These are phyloP conservation scores for Saccharomyces hybrid DNA, from an alignment of 1,139 yeast species.

Conservation along the genomic window DNA sequence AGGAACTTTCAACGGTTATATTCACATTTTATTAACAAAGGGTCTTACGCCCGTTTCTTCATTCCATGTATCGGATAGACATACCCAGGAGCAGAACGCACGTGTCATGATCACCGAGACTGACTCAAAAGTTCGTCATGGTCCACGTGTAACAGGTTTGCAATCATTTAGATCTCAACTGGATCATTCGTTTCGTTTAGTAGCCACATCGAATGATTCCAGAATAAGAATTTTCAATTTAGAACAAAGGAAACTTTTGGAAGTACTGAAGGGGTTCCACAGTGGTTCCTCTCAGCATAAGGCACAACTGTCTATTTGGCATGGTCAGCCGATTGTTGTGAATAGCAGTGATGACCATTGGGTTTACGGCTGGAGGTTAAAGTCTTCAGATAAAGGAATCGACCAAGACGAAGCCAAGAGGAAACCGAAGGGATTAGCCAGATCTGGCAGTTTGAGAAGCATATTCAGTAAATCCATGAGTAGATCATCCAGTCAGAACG, in stretches of 20 bases:
- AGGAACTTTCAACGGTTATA: constrained; percentile 78
- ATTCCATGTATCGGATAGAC: constrained; percentile 45
- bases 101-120: constrained; percentile 6
- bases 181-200: constrained; percentile 31
- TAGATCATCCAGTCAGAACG: constrained; percentile 13
- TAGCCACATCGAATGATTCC: constrained; percentile 76
- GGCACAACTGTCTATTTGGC: constrained; percentile 37
- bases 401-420: constrained; percentile 1
- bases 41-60: constrained; percentile 51
- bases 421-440: constrained; percentile 22
- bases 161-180: constrained; percentile 31
- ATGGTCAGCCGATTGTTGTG: constrained; percentile 27
- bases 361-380: constrained; percentile 31
- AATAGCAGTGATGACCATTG: constrained; percentile 43
- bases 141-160: constrained; percentile 49
- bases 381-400: constrained; percentile 10
- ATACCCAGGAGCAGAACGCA: constrained; percentile 14
- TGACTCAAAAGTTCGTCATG: constrained; percentile 22
- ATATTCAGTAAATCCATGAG: constrained; percentile 53
- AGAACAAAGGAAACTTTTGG: constrained; percentile 49
- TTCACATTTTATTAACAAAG: constrained; percentile 55
- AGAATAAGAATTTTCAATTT: constrained; percentile 60
- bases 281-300: constrained; percentile 65
- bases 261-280: constrained; percentile 65
- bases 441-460: constrained; percentile 64